Base-by-base conservation (phyloP, 176 grass and related monocot species). In the Carex parvula region DNA sequence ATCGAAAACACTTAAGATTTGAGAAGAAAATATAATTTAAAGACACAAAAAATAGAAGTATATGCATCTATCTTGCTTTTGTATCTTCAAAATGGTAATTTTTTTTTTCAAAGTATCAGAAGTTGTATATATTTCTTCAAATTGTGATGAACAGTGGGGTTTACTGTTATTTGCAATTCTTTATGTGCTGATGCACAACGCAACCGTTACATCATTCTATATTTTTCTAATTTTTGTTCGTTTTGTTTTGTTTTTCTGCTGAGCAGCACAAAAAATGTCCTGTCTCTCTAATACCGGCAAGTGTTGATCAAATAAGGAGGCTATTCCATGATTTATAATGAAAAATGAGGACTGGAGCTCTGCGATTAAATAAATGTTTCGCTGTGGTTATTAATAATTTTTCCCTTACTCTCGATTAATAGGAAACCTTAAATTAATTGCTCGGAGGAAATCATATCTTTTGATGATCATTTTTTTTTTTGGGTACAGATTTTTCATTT, bases 301-400 rank as follows among this genome's bases (percentile, higher is more conserved):
- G 57, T 42, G 86, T 92, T 73, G 96, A 99, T 84, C 91, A 99
- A 83, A 95, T 99, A 79, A 93, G 93, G 66, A 89, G 93, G 32
- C 91, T 99, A 54, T 99, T 95, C 75, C 96, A 99, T 75, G 96
- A 99, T 93, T 88, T 99, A 24, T 99, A 93, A 83, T 5, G 60
- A 82, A 65, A 15, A 30, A 29, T 82, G 41, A 68, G 42, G 22
- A 68, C 32, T 42, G 79, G 41, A 15, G 39, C 29, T 24, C 37
- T 63, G 33, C 4, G 9, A 20, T 3, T 44, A 63, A 81, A 81
- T 60, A 41, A 16, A 32, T 41, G 32, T 41, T 67, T 16, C 6
- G 67, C 11, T 0, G 20, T 82, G 59, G 18, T 30, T 46, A 82
- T 82, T 82, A 7, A 66, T 26, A 21, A 82, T 14, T 65, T 76